Percentiles rank a stretch among this genome's conserved stretches.
These are phyloP conservation scores for Pezicula radicicola DNA, from an alignment of 2,329 filamentous ascomycete species.

Conservation along the genomic window DNA sequence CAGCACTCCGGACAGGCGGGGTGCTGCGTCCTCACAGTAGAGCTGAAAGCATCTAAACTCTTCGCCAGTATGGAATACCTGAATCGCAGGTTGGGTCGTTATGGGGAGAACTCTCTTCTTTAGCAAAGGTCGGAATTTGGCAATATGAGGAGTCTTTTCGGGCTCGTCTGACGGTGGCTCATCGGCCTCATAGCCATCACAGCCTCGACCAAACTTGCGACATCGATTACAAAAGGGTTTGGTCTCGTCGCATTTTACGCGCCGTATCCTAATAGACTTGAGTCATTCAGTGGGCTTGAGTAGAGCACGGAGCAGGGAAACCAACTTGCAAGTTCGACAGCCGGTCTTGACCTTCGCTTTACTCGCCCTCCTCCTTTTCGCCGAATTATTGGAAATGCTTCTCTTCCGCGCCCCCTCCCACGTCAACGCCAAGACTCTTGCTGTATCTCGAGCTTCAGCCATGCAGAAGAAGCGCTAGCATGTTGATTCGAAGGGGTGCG, in stretches of 20 bases:
- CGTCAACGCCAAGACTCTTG: too few relatives aligned
- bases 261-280: conserved; percentile 3
- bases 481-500: too few relatives aligned
- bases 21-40: conserved; percentile 14
- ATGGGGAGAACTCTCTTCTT: neutral
- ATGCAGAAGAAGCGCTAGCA: too few relatives aligned
- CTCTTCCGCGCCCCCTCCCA: too few relatives aligned
- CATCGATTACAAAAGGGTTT: conserved; percentile 2
- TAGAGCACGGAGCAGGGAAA: too few relatives aligned
- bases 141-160: neutral
- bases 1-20: conserved; percentile 7
- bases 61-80: conserved; percentile 10
- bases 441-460: too few relatives aligned
- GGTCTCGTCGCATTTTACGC: conserved; percentile 6
- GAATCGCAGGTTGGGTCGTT: neutral
- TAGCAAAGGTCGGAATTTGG: neutral
- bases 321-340: conserved; percentile 10
- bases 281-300: too few relatives aligned
- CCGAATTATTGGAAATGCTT: too few relatives aligned
- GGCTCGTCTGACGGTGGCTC: neutral
- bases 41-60: conserved; percentile 12
- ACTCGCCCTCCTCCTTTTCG: neutral
- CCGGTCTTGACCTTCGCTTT: conserved; percentile 6
- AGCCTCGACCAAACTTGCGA: neutral
- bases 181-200: conserved; percentile 6